phyloP scores from a whole-genome alignment of 2,329 filamentous ascomycete genomes.

The Penicillium occitanis region DNA sequence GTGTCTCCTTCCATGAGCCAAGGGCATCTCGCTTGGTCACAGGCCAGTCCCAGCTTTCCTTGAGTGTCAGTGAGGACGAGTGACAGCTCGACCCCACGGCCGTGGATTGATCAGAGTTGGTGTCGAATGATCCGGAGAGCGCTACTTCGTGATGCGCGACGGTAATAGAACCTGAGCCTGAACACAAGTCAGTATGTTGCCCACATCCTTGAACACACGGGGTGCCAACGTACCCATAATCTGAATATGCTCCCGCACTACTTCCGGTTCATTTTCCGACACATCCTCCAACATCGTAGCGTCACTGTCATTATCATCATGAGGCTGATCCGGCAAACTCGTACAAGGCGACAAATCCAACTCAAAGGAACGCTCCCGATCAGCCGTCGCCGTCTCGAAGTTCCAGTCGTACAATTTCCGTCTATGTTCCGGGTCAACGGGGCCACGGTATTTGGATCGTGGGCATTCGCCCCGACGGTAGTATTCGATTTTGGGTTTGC shows the following conservation, averaged over 20 bases:
- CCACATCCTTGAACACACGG: background rate
- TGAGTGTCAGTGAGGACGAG: conserved; percentile 38
- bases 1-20: conserved; percentile 33
- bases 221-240: conserved; percentile 2
- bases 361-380: conserved; percentile 38
- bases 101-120: conserved; percentile 39
- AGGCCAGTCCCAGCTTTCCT: conserved; percentile 29
- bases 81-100: conserved; percentile 37
- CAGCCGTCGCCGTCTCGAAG: conserved; percentile 39
- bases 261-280: conserved; percentile 18
- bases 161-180: conserved; percentile 24
- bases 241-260: conserved; percentile 18
- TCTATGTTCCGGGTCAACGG: conserved; percentile 48
- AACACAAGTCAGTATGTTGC: background rate
- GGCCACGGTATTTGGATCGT: conserved; percentile 50
- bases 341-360: conserved; percentile 41
- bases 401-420: conserved; percentile 47
- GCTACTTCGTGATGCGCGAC: conserved; percentile 28
- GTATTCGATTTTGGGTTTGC: conserved; percentile 48
- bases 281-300: conserved; percentile 26
- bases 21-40: conserved; percentile 29
- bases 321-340: conserved; percentile 27
- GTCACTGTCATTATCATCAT: conserved; percentile 25
- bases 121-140: conserved; percentile 29
- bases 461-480: conserved; percentile 51